phyloP scores from a whole-genome alignment of 768 basidiomycete species.

The Boletus eberwhitei region DNA sequence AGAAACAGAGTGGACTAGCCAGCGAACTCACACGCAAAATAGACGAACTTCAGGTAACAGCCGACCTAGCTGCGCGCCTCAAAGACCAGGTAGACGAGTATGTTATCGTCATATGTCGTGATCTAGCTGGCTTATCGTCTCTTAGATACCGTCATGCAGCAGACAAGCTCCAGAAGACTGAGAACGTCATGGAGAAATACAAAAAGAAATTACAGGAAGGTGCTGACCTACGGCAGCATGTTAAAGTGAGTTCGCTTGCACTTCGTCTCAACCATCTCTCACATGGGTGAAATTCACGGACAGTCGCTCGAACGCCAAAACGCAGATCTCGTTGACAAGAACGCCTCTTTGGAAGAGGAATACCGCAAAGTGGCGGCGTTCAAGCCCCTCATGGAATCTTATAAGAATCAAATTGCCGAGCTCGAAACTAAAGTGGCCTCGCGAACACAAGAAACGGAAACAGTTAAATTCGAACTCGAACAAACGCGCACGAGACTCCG shows the following conservation, averaged over 20 bases:
- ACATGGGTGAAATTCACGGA: neutral
- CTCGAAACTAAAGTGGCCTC: slow-evolving; percentile 70
- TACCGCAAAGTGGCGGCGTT: slow-evolving; percentile 82
- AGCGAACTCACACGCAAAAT: slow-evolving; percentile 74
- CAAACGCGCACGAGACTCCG: slow-evolving; percentile 68
- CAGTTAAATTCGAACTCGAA: slow-evolving; percentile 72
- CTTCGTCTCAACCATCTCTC: neutral
- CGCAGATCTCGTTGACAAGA: slow-evolving; percentile 85
- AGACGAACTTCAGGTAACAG: slow-evolving; percentile 75
- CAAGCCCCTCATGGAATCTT: slow-evolving; percentile 88
- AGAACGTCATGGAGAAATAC: slow-evolving; percentile 98
- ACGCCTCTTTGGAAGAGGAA: slow-evolving; percentile 89
- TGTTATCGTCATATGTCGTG: neutral
- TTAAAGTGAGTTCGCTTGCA: slow-evolving; percentile 54
- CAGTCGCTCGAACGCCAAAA: slow-evolving; percentile 93
- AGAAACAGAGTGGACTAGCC: slow-evolving; percentile 67
- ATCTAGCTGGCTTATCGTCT: neutral
- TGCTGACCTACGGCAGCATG: slow-evolving; percentile 81
- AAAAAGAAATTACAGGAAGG: slow-evolving; percentile 97
- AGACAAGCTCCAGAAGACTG: slow-evolving; percentile 88
- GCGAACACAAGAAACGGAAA: slow-evolving; percentile 68
- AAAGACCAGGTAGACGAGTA: slow-evolving; percentile 97
- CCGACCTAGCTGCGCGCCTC: slow-evolving; percentile 73
- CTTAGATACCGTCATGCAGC: slow-evolving; percentile 85
- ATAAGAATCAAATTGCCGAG: slow-evolving; percentile 81